Evolutionary conservation across 75 land plant species (phyloP), one percentile per base, ranked within the genome.

Genomic region (Pinus albicaulis): DNA sequence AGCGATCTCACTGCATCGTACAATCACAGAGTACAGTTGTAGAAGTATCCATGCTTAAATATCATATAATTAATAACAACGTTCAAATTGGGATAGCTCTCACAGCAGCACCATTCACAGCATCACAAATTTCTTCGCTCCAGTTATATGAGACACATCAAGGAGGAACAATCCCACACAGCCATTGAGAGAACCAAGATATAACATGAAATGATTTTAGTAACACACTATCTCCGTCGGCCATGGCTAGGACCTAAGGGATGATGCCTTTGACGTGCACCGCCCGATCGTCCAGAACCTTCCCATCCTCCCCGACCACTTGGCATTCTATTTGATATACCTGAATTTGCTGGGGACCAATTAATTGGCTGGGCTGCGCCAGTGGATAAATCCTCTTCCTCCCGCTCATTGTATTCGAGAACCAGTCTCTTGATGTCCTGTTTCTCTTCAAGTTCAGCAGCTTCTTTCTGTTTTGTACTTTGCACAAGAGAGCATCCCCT

Each of bases 401-500:
- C 99, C 73, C 99, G 80, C 53, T 97, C 98, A 82, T 97, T 97
- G 81, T 97, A 97, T 75, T 94, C 99, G 70, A 97, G 74, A 25
- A 97, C 84, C 72, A 90, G 75, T 77, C 95, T 79, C 82, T 97
- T 97, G 20, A 97, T 94, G 69, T 92, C 91, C 75, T 94, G 93
- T 76, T 94, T 97, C 86, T 97, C 99, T 78, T 92, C 99, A 20
- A 97, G 85, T 80, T 97, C 99, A 22, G 95, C 99, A 57, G 98
- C 98, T 78, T 97, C 99, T 82, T 97, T 91, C 87, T 97, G 89
- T 81, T 92, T 97, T 62, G 98, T 85, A 82, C 98, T 91, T 72
- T 92, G 99, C n/a, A 97, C 93, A 48, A 97, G 90, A 2, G 98
- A 88, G 78, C 90, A 90, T 76, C 95, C 95, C 22, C 88, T 89